Conservation (phyloP, 2,329 filamentous ascomycete genomes). For the Coniosporium tulheliwenetii region DNA sequence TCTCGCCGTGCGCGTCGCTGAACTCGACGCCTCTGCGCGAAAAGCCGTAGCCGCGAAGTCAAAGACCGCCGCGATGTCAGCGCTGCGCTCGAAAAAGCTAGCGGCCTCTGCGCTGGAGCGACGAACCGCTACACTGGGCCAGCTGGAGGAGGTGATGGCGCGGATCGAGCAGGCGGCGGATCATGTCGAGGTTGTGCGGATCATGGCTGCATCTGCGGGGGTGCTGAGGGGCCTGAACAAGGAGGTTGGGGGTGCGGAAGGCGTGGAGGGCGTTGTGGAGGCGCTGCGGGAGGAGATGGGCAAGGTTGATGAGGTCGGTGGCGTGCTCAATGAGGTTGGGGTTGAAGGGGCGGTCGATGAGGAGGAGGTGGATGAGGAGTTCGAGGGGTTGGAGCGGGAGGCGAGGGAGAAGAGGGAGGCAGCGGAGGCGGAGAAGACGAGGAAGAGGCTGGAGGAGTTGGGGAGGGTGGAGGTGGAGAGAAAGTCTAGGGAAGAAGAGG, state of each 20-base stretch:
- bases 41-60: slow-evolving; percentile 60
- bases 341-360: slow-evolving; percentile 48
- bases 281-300: slow-evolving; percentile 62
- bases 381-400: slow-evolving; percentile 53
- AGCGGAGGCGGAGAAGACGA: slow-evolving; percentile 43
- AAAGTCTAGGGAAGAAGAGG: slow-evolving; percentile 13
- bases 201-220: slow-evolving; percentile 64
- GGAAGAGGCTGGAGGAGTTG: slow-evolving; percentile 25
- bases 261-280: slow-evolving; percentile 62
- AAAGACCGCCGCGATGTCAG: slow-evolving; percentile 56
- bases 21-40: slow-evolving; percentile 42
- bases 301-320: slow-evolving; percentile 67
- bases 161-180: slow-evolving; percentile 75
- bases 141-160: slow-evolving; percentile 70
- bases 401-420: slow-evolving; percentile 39
- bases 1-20: slow-evolving; percentile 38
- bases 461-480: slow-evolving; percentile 16
- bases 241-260: slow-evolving; percentile 60
- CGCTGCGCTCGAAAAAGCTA: slow-evolving; percentile 69
- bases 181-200: slow-evolving; percentile 66
- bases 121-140: slow-evolving; percentile 56
- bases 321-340: slow-evolving; percentile 50
- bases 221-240: slow-evolving; percentile 60
- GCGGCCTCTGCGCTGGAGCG: slow-evolving; percentile 58
- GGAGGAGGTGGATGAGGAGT: slow-evolving; percentile 71